These are phyloP conservation scores for Sporisorium exsertum DNA, from an alignment of 1,284 basidiomycete genomes.

Conservation along the genomic window DNA sequence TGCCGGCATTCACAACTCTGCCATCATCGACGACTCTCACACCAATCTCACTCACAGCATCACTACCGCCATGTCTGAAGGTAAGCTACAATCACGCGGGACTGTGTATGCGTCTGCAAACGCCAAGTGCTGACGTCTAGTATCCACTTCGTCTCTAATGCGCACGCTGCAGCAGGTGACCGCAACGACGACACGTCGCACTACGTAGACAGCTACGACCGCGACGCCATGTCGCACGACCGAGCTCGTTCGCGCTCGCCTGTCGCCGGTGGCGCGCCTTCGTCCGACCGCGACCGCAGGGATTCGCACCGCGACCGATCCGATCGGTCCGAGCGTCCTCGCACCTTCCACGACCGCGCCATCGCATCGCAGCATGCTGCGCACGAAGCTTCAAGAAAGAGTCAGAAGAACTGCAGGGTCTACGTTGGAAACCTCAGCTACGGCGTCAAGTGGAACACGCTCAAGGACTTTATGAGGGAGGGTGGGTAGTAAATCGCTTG, in stretches of 20 bases:
- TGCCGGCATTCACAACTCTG: neutral
- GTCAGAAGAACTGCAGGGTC: constrained; percentile 96
- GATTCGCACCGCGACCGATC: constrained; percentile 27
- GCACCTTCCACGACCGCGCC: constrained; percentile 36
- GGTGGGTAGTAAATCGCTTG: constrained; percentile 52
- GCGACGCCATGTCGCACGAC: constrained; percentile 43
- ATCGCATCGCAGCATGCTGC: constrained; percentile 44
- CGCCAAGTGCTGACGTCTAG: neutral
- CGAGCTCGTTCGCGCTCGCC: constrained; percentile 48
- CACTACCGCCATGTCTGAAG: constrained; percentile 32
- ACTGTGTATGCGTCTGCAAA: neutral
- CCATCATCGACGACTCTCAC: neutral
- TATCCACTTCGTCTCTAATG: neutral
- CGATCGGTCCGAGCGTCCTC: constrained; percentile 27
- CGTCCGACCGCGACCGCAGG: constrained; percentile 27
- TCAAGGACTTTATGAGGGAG: constrained; percentile 74
- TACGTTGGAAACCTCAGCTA: constrained; percentile 98
- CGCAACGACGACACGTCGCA: constrained; percentile 37
- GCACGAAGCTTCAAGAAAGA: constrained; percentile 78
- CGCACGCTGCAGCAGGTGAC: constrained; percentile 13
- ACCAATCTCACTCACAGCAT: neutral
- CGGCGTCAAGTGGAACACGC: constrained; percentile 95
- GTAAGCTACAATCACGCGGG: constrained; percentile 7
- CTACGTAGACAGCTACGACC: constrained; percentile 39
- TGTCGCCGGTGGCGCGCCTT: constrained; percentile 30